Evolutionary conservation across 2,329 filamentous ascomycete genomes (phyloP).

Genomic region (Metarhizium rileyi): DNA sequence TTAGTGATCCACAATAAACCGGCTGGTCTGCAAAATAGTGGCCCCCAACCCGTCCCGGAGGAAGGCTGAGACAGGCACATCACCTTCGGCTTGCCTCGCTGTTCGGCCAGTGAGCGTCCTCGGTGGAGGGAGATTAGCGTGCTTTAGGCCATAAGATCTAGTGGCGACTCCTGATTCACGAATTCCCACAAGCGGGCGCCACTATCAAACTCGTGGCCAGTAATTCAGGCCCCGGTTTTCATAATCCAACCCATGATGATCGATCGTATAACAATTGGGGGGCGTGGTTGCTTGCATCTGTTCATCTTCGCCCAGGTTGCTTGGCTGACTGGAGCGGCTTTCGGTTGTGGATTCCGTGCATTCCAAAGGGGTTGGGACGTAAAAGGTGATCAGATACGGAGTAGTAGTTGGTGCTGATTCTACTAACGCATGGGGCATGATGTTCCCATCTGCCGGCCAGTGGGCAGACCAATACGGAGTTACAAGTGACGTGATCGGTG

Average conservation of each 20-base stretch:
- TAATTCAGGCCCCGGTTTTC: neutral
- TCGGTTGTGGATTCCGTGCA: neutral
- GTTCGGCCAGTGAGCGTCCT: too few relatives aligned
- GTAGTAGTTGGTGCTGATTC: neutral
- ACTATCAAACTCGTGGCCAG: neutral
- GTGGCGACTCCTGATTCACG: neutral
- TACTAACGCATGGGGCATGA: neutral
- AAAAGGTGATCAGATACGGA: neutral
- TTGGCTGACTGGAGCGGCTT: neutral
- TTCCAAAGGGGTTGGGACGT: neutral
- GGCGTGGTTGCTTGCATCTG: too few relatives aligned
- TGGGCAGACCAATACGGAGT: neutral
- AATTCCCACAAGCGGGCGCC: neutral
- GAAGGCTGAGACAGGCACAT: too few relatives aligned
- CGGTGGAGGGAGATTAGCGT: neutral
- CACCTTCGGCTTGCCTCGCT: too few relatives aligned
- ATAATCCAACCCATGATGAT: neutral
- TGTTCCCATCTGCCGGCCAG: neutral
- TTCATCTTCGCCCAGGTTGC: too few relatives aligned
- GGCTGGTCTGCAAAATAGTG: neutral
- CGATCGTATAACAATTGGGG: neutral
- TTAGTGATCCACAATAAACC: neutral
- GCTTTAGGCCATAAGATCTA: neutral
- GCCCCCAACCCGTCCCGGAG: neutral
- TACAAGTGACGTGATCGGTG: too few relatives aligned